Conservation (phyloP, 2,329 filamentous ascomycete genomes). For the Dactylellina haptotyla region DNA sequence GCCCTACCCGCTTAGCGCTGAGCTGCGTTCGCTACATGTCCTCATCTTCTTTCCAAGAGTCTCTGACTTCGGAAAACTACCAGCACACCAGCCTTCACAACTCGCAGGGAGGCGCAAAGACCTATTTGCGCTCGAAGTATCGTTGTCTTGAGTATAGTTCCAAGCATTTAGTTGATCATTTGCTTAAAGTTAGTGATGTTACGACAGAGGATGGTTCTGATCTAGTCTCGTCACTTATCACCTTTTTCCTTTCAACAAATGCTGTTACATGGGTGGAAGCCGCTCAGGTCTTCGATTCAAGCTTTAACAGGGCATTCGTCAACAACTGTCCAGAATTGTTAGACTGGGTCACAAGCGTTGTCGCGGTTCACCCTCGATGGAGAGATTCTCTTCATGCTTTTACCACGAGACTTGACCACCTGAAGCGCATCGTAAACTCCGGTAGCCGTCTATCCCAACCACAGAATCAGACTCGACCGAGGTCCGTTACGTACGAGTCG, state of each 20-base stretch:
- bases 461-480: conserved; percentile 17
- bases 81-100: conserved; percentile 28
- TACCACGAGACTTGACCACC: conserved; percentile 26
- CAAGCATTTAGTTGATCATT: conserved; percentile 21
- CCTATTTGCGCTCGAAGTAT: conserved; percentile 41
- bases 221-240: conserved; percentile 40
- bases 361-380: conserved; percentile 46
- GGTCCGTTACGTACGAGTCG: conserved; percentile 35
- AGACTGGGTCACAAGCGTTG: conserved; percentile 44
- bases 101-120: conserved; percentile 23
- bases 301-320: conserved; percentile 20
- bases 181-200: conserved; percentile 50
- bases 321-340: conserved; percentile 30
- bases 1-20: conserved; percentile 38
- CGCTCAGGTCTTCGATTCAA: conserved; percentile 35
- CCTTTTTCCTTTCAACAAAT: conserved; percentile 49
- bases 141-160: conserved; percentile 46
- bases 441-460: conserved; percentile 11
- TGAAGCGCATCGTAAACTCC: conserved; percentile 25
- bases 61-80: conserved; percentile 36
- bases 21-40: conserved; percentile 48
- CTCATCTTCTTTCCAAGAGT: conserved; percentile 44
- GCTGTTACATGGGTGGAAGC: conserved; percentile 49
- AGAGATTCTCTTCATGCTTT: conserved; percentile 46
- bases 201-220: conserved; percentile 50